phyloP scores from a whole-genome alignment of 805 yeast species.

The Nakazawaea ishiwadae region DNA sequence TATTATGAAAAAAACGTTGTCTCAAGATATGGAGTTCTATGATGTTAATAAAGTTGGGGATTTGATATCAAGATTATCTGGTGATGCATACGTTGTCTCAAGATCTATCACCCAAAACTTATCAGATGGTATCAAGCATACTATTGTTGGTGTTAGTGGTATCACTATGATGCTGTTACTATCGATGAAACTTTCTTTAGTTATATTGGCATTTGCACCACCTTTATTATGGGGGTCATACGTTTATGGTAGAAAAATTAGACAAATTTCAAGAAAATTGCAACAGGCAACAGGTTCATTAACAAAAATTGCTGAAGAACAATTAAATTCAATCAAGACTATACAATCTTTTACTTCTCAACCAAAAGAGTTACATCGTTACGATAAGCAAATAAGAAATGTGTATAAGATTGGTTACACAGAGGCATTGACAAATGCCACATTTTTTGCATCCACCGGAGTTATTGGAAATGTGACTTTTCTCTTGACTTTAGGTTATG shows the following conservation, averaged over 20 bases:
- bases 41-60: slow-evolving; percentile 93
- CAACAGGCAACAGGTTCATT: slow-evolving; percentile 85
- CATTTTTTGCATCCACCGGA: slow-evolving; percentile 77
- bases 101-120: slow-evolving; percentile 83
- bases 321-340: slow-evolving; percentile 77
- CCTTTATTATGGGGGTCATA: slow-evolving; percentile 79
- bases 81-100: slow-evolving; percentile 87
- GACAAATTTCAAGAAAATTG: slow-evolving; percentile 67
- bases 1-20: slow-evolving; percentile 69
- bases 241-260: slow-evolving; percentile 76
- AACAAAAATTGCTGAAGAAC: slow-evolving; percentile 90
- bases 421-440: slow-evolving; percentile 78
- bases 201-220: slow-evolving; percentile 77
- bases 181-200: slow-evolving; percentile 71
- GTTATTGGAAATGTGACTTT: slow-evolving; percentile 80
- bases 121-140: slow-evolving; percentile 84
- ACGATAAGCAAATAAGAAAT: slow-evolving; percentile 64
- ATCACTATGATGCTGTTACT: slow-evolving; percentile 88
- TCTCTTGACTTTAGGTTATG: slow-evolving; percentile 69
- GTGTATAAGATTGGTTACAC: slow-evolving; percentile 68
- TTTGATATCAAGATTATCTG: slow-evolving; percentile 77
- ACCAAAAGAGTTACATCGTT: slow-evolving; percentile 66
- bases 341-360: slow-evolving; percentile 93
- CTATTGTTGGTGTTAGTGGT: slow-evolving; percentile 78
- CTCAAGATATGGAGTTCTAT: slow-evolving; percentile 86